Conservation (phyloP, 805 yeast genomes). For the Myxozyma mucilagina region DNA sequence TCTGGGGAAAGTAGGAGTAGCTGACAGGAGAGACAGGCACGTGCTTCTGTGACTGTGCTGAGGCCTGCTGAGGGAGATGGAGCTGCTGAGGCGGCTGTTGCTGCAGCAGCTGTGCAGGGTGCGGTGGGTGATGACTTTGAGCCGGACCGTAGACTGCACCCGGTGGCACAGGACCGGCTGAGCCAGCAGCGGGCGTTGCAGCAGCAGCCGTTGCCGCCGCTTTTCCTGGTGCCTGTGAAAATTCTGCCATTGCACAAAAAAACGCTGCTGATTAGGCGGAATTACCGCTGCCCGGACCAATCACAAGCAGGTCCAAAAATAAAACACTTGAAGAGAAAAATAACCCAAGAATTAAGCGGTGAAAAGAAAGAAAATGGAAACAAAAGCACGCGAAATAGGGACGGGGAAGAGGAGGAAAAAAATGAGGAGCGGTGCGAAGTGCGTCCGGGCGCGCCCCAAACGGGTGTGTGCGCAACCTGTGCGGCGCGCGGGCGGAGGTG, state of each 20-base stretch:
- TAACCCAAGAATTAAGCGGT: neutral
- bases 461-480: neutral
- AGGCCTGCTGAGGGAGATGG: neutral
- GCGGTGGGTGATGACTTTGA: neutral
- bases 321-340: neutral
- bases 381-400: neutral
- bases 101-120: neutral
- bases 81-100: constrained; percentile 3
- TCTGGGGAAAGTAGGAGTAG: constrained; percentile 1
- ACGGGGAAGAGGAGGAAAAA: neutral
- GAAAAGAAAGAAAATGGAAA: neutral
- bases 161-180: too few species aligned
- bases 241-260: neutral
- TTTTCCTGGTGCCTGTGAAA: neutral
- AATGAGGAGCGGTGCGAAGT: neutral
- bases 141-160: too few species aligned
- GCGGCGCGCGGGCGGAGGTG: neutral
- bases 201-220: neutral
- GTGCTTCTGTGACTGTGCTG: neutral
- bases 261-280: too few species aligned
- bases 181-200: too few species aligned
- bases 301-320: neutral
- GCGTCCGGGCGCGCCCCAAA: neutral
- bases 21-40: neutral
- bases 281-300: neutral